Conservation (phyloP, 805 yeast species). For the Wickerhamiella shivajii region DNA sequence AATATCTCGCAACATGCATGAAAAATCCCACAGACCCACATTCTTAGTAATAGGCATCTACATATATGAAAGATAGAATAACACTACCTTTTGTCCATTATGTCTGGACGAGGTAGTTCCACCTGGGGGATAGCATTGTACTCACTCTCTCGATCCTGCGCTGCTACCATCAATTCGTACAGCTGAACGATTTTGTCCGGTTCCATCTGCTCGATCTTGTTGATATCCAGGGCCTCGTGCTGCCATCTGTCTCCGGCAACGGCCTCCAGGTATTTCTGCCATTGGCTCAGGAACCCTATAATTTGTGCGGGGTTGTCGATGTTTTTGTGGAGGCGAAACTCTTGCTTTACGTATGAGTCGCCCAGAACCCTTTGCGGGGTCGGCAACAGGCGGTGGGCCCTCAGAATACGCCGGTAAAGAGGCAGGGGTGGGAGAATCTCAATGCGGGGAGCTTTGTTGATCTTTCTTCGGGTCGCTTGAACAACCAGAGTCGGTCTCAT, state of each 20-base stretch:
- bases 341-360: conserved; percentile 77
- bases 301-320: conserved; percentile 86
- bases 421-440: conserved; percentile 63
- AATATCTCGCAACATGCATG: no score
- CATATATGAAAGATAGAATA: no score
- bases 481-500: conserved; percentile 1
- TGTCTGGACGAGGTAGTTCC: conserved; percentile 7
- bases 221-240: conserved; percentile 44
- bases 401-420: conserved; percentile 62
- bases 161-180: conserved; percentile 33
- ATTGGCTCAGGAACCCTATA: conserved; percentile 80
- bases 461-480: conserved; percentile 15
- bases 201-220: conserved; percentile 64
- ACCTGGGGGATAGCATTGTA: conserved; percentile 22
- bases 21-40: no score
- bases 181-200: conserved; percentile 80
- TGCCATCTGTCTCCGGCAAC: conserved; percentile 42
- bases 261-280: conserved; percentile 50
- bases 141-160: conserved; percentile 25
- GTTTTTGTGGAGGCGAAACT: conserved; percentile 69
- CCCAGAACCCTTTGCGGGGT: conserved; percentile 65
- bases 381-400: conserved; percentile 58
- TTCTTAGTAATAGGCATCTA: no score
- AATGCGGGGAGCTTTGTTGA: conserved; percentile 14
- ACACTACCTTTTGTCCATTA: no score